Percentiles rank a stretch among this genome's conserved stretches.
phyloP scores from a whole-genome alignment of 2,329 filamentous ascomycete species.

The Neopestalotiopsis rosae region DNA sequence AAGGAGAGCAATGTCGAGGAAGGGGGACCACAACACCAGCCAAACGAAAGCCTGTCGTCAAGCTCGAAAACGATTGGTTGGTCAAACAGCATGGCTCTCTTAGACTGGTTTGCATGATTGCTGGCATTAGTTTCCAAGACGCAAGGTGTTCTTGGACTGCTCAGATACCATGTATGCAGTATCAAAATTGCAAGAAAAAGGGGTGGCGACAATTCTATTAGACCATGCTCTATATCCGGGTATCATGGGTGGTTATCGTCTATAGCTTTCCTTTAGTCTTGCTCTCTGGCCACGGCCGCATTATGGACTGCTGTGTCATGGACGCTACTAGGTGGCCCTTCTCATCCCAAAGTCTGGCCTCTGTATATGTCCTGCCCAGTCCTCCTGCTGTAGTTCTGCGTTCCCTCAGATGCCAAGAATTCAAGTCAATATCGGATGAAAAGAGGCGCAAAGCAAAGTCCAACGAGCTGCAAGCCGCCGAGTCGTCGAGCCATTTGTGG shows the following conservation, averaged over 20 bases:
- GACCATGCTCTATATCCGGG: not conserved
- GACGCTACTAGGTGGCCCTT: constrained; percentile 48
- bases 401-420: constrained; percentile 50
- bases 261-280: constrained; percentile 13
- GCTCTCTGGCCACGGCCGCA: constrained; percentile 29
- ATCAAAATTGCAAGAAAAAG: not conserved
- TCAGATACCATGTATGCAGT: not conserved
- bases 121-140: too few relatives aligned
- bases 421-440: constrained; percentile 41
- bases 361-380: constrained; percentile 49
- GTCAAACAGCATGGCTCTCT: too few relatives aligned
- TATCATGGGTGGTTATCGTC: not conserved
- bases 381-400: constrained; percentile 42
- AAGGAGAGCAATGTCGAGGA: too few relatives aligned
- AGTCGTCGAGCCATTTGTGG: constrained; percentile 49
- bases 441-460: constrained; percentile 56
- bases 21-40: too few relatives aligned
- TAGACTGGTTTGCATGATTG: too few relatives aligned
- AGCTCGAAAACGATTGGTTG: too few relatives aligned
- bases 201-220: not conserved
- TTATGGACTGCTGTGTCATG: constrained; percentile 54
- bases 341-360: constrained; percentile 50
- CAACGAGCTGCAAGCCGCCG: constrained; percentile 48
- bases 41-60: too few relatives aligned
- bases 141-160: too few relatives aligned